These are phyloP conservation scores for Aurinia saxatilis DNA, from an alignment of 345 rosid species.

Conservation along the genomic window DNA sequence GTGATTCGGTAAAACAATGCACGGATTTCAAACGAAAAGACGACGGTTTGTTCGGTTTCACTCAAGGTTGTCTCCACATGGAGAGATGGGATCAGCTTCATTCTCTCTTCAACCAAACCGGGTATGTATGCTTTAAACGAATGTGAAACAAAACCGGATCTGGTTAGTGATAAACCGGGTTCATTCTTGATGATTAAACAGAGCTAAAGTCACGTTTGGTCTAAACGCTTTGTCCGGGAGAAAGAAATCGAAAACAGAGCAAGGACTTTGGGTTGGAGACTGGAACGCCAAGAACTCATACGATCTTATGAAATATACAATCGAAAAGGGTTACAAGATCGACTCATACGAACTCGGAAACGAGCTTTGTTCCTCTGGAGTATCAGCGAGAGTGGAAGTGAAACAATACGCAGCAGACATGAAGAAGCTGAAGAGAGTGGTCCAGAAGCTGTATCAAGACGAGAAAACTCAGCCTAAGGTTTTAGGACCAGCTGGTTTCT, in stretches of 20 bases:
- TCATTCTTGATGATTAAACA: neutral
- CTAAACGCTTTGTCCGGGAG: slow-evolving; percentile 47
- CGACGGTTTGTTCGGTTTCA: slow-evolving; percentile 41
- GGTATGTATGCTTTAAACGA: slow-evolving; percentile 19
- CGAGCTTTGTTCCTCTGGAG: slow-evolving; percentile 48
- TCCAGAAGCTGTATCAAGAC: slow-evolving; percentile 33
- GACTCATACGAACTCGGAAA: slow-evolving; percentile 61
- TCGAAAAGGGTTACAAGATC: slow-evolving; percentile 44
- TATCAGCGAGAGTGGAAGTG: slow-evolving; percentile 33
- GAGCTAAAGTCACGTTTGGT: slow-evolving; percentile 39
- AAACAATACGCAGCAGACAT: slow-evolving; percentile 39
- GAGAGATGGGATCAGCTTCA: slow-evolving; percentile 51
- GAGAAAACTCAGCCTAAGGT: slow-evolving; percentile 32
- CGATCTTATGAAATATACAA: slow-evolving; percentile 41
- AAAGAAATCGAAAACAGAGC: neutral
- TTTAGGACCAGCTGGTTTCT: slow-evolving; percentile 54
- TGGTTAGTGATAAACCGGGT: neutral
- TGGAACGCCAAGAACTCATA: slow-evolving; percentile 42
- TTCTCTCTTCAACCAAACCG: slow-evolving; percentile 31
- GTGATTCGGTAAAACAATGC: slow-evolving; percentile 24
- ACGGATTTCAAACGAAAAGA: slow-evolving; percentile 24
- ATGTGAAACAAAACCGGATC: neutral
- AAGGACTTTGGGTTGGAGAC: slow-evolving; percentile 30
- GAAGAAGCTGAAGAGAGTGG: slow-evolving; percentile 23
- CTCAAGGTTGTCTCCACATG: slow-evolving; percentile 41